phyloP scores from a whole-genome alignment of 2,329 filamentous ascomycete genomes.

The Thermothelomyces thermophilus region DNA sequence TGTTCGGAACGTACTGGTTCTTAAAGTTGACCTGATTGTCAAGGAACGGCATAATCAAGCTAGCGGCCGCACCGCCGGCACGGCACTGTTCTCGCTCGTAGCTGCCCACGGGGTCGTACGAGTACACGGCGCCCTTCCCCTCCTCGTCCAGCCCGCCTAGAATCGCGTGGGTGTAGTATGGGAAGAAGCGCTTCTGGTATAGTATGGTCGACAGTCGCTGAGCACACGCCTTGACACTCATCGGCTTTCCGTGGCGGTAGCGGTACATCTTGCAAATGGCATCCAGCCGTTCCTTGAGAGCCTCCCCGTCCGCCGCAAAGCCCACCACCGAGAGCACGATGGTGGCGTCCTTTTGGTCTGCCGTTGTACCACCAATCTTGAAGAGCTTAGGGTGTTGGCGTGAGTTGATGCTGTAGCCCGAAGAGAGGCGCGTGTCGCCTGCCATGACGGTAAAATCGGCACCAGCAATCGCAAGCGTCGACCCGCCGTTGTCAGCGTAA shows the following conservation, averaged over 20 bases:
- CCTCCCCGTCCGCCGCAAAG: slow-evolving; percentile 90
- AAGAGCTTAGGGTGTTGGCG: slow-evolving; percentile 94
- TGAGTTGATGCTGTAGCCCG: slow-evolving; percentile 98
- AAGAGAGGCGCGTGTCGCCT: slow-evolving; percentile 91
- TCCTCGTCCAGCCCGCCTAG: slow-evolving; percentile 91
- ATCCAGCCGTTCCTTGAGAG: slow-evolving; percentile 88
- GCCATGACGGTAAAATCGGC: slow-evolving; percentile 93
- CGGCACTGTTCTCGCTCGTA: slow-evolving; percentile 97
- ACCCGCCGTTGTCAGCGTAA: slow-evolving; percentile 97
- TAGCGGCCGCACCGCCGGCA: slow-evolving; percentile 84
- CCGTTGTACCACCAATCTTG: slow-evolving; percentile 87
- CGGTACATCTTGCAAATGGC: slow-evolving; percentile 98
- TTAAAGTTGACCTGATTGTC: slow-evolving; percentile 99
- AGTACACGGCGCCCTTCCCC: slow-evolving; percentile 89
- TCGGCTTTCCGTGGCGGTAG: slow-evolving; percentile 95
- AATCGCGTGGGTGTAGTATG: slow-evolving; percentile 95
- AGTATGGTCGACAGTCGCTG: slow-evolving; percentile 92
- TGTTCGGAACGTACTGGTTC: slow-evolving; percentile 91
- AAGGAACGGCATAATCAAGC: slow-evolving; percentile 96
- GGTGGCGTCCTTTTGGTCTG: slow-evolving; percentile 75
- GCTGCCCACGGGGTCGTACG: slow-evolving; percentile 94
- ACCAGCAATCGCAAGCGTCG: slow-evolving; percentile 89
- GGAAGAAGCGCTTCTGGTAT: slow-evolving; percentile 97
- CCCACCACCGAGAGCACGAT: slow-evolving; percentile 92
- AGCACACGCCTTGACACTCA: slow-evolving; percentile 89